Percentiles rank a stretch among this genome's conserved stretches.
phyloP scores from a whole-genome alignment of 2,329 filamentous ascomycete genomes.

The Mycosphaerella arachidis region DNA sequence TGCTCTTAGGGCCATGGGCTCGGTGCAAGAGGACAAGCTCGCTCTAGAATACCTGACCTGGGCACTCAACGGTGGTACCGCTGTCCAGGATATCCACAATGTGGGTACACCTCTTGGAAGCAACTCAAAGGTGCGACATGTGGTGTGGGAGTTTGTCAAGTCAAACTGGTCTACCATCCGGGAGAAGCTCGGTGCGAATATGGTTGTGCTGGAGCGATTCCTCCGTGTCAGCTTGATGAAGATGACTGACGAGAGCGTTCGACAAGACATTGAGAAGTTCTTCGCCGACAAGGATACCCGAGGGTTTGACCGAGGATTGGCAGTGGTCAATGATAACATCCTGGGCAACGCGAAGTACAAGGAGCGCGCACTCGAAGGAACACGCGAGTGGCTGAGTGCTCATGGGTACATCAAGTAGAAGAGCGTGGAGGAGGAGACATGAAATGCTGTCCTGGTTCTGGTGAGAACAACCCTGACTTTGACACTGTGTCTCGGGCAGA shows the following conservation, averaged over 20 bases:
- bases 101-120: constrained; percentile 67
- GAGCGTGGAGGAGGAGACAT: not conserved
- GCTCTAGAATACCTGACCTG: constrained; percentile 66
- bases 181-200: constrained; percentile 70
- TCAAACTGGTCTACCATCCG: constrained; percentile 73
- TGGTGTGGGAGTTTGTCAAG: constrained; percentile 83
- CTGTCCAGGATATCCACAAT: constrained; percentile 81
- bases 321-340: constrained; percentile 81
- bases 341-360: constrained; percentile 78
- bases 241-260: constrained; percentile 66
- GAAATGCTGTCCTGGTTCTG: not conserved
- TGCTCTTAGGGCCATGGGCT: constrained; percentile 69
- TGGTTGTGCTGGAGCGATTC: constrained; percentile 85
- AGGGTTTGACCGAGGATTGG: constrained; percentile 79
- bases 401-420: constrained; percentile 50
- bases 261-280: constrained; percentile 76
- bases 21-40: constrained; percentile 64
- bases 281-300: constrained; percentile 82
- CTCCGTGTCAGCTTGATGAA: constrained; percentile 71
- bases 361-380: constrained; percentile 64
- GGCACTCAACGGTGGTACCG: constrained; percentile 77
- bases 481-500: not conserved
- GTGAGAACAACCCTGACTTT: not conserved
- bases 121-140: constrained; percentile 67
- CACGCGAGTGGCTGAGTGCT: constrained; percentile 73